Evolutionary conservation across 768 basidiomycete genomes (phyloP).

Genomic region (Lactarius tabidus): DNA sequence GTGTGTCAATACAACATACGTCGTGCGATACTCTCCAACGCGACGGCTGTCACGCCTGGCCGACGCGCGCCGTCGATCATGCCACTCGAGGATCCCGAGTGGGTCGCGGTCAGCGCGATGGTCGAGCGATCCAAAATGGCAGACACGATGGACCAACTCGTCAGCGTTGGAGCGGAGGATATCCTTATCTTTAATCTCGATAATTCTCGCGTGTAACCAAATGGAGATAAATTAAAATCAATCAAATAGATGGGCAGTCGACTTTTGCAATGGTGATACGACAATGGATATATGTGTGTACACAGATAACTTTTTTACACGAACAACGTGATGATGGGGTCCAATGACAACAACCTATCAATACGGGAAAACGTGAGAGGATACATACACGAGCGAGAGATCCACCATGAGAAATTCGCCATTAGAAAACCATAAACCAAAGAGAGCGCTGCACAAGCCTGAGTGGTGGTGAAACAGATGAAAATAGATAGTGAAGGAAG

Average conservation of each 20-base stretch:
- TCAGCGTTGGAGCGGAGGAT: slow-evolving; percentile 83
- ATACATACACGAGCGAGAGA: slow-evolving; percentile 6
- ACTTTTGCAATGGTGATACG: slow-evolving; percentile 9
- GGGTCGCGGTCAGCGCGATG: slow-evolving; percentile 94
- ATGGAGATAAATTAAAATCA: background rate
- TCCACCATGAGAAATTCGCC: slow-evolving; percentile 8
- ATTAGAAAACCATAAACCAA: slow-evolving; percentile 16
- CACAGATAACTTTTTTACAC: slow-evolving; percentile 7
- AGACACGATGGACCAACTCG: slow-evolving; percentile 83
- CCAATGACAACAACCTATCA: background rate
- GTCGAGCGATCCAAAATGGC: slow-evolving; percentile 80
- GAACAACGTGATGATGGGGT: background rate
- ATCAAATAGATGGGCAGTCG: background rate
- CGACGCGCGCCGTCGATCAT: slow-evolving; percentile 85
- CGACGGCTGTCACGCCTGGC: slow-evolving; percentile 78
- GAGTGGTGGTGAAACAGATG: slow-evolving; percentile 13
- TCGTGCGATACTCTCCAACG: slow-evolving; percentile 57
- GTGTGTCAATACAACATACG: slow-evolving; percentile 89
- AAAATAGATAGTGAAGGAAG: background rate
- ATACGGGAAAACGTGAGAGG: background rate
- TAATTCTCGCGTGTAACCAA: slow-evolving; percentile 80
- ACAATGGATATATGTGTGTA: slow-evolving; percentile 2
- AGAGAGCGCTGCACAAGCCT: background rate
- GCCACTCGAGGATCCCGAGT: slow-evolving; percentile 74
- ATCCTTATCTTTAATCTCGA: slow-evolving; percentile 84